These are phyloP conservation scores for Westerdykella sp. DNA, from an alignment of 2,329 filamentous ascomycete species.

Conservation along the genomic window DNA sequence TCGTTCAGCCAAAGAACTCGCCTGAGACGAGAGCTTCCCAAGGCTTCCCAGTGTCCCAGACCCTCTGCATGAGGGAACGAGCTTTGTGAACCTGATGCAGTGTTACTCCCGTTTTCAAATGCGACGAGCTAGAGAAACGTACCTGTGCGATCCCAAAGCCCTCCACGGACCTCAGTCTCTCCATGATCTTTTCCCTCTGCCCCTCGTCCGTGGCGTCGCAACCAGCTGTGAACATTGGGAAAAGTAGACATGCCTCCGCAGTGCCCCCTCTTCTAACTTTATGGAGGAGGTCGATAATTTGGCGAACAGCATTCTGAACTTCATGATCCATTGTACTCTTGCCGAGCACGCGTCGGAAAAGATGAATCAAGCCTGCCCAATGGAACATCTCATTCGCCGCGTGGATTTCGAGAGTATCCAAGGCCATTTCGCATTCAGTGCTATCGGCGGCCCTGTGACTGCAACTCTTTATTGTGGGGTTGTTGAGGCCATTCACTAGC, in stretches of 20 bases:
- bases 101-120: not conserved
- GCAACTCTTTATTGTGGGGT: conserved; percentile 37
- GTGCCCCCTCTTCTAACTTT: conserved; percentile 60
- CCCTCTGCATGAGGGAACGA: conserved; percentile 58
- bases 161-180: conserved; percentile 62
- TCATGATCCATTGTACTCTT: conserved; percentile 51
- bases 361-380: conserved; percentile 69
- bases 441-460: conserved; percentile 34
- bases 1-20: conserved; percentile 56
- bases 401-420: conserved; percentile 58
- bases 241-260: conserved; percentile 68
- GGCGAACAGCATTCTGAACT: conserved; percentile 57
- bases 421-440: conserved; percentile 40
- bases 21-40: conserved; percentile 63
- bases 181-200: conserved; percentile 56
- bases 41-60: conserved; percentile 61
- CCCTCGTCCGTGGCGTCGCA: conserved; percentile 59
- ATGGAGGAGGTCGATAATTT: conserved; percentile 57
- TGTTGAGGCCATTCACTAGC: conserved; percentile 50
- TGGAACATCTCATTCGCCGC: conserved; percentile 75
- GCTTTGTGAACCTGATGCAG: conserved; percentile 51
- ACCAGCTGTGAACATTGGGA: conserved; percentile 78
- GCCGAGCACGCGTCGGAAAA: conserved; percentile 66
- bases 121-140: conserved; percentile 15
- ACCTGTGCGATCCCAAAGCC: conserved; percentile 72